Base-by-base conservation (phyloP, 2,329 filamentous ascomycete species). In the Blumeria graminis region DNA sequence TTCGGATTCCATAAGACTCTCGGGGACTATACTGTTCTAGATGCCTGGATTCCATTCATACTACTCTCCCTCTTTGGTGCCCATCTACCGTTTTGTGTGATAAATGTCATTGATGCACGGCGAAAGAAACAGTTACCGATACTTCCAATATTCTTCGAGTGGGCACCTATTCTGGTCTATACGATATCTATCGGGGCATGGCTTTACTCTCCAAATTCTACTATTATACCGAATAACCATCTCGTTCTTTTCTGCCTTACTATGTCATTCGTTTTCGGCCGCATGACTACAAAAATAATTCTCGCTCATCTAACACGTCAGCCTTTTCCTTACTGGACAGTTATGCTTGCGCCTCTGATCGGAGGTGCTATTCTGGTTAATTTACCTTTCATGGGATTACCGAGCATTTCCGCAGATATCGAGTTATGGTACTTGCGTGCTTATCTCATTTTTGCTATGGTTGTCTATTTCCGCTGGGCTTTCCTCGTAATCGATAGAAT, bases 211-310 rank as follows among this genome's bases (percentile, higher is more conserved):
- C 89, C 90, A 0, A 79, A 94, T 72, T 94, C 89, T 58, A 82
- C 78, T 10, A 71, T 98, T 39, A 76, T 93, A 66, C 70, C 72
- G 38, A 81, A 94, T 58, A 95, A 96, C 71, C 85, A 92, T 65
- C 77, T 98, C 1, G 81, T 93, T 10, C 77, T 96, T 51, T 94
- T 94, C 69, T 95, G 89, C 72, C 71, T 94, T 58, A 94, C 86
- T 58, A 84, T 96, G 75, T 85, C 86, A n/a, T 89, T 96, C 64
- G 92, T 95, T 58, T 96, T 98, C 68, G 92, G 92, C 38, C 84
- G 92, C 62, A 88, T 98, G 82, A 96, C 92, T 0, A 98, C 92
- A 41, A 98, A 96, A 74, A 96, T 96, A 69, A 98, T 98, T 66
- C 80, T 98, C 16, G 90, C 92, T 2, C 92, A 98, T 69, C 74